Percentiles rank a stretch among this genome's conserved stretches.
phyloP scores from a whole-genome alignment of 1,284 basidiomycete genomes.

The Fistulinella cinereoalba region DNA sequence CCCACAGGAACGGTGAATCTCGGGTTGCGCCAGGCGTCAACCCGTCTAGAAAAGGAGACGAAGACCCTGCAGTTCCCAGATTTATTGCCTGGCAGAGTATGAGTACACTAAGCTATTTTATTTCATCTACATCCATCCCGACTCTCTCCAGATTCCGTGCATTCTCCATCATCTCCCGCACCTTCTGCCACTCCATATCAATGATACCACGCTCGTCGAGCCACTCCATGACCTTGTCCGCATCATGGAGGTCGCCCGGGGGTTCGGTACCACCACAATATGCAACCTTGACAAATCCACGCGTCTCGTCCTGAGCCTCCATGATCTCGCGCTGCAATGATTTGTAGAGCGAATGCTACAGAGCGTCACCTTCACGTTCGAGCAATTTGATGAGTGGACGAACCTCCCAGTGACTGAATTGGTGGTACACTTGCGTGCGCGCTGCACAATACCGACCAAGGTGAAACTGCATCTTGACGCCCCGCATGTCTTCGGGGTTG shows the following conservation, averaged over 20 bases:
- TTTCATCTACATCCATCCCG: slow-evolving; percentile 31
- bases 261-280: slow-evolving; percentile 52
- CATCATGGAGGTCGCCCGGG: slow-evolving; percentile 63
- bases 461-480: slow-evolving; percentile 37
- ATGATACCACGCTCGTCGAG: slow-evolving; percentile 70
- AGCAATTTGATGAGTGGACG: slow-evolving; percentile 17
- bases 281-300: slow-evolving; percentile 54
- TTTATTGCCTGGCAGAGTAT: no score
- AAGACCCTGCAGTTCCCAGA: no score
- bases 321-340: slow-evolving; percentile 55
- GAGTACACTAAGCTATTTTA: no score
- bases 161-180: slow-evolving; percentile 70
- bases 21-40: no score
- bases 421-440: slow-evolving; percentile 68
- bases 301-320: slow-evolving; percentile 35
- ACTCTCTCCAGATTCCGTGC: slow-evolving; percentile 63
- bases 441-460: slow-evolving; percentile 75
- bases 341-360: slow-evolving; percentile 59
- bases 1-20: no score
- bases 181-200: slow-evolving; percentile 61
- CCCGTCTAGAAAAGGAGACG: no score
- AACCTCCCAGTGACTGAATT: slow-evolving; percentile 86
- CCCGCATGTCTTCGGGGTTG: slow-evolving; percentile 34
- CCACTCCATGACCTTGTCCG: slow-evolving; percentile 79
- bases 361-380: slow-evolving; percentile 3